These are phyloP conservation scores for Podospora appendiculata DNA, from an alignment of 495 filamentous ascomycete species.

Conservation along the genomic window DNA sequence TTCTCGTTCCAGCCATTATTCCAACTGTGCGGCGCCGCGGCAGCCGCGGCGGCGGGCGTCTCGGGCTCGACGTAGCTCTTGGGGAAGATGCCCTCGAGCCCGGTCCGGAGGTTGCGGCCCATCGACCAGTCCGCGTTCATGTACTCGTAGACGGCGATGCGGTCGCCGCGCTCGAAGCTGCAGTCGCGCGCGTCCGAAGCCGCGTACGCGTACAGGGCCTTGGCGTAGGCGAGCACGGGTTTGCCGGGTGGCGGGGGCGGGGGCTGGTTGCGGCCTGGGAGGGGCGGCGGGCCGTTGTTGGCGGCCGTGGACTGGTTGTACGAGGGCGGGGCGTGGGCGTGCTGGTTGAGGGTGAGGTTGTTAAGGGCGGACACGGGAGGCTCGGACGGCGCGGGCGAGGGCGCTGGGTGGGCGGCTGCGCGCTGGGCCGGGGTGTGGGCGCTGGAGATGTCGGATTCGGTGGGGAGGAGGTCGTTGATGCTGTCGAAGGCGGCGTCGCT, in stretches of 20 bases:
- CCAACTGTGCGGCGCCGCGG: constrained; percentile 1
- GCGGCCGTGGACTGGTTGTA: constrained; percentile 40
- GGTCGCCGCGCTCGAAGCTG: constrained; percentile 65
- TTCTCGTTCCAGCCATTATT: constrained; percentile 4
- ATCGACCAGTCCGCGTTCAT: constrained; percentile 98
- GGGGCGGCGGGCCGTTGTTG: constrained; percentile 37
- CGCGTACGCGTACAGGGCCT: constrained; percentile 76
- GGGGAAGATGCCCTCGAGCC: constrained; percentile 84
- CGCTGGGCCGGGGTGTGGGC: constrained; percentile 28
- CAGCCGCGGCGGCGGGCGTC: neutral
- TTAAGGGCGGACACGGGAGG: constrained; percentile 28
- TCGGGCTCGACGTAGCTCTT: constrained; percentile 64
- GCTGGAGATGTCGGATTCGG: constrained; percentile 49
- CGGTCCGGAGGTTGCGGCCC: constrained; percentile 73
- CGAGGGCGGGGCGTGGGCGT: constrained; percentile 23
- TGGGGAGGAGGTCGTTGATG: constrained; percentile 66
- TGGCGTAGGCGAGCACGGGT: constrained; percentile 59
- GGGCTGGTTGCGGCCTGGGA: constrained; percentile 43
- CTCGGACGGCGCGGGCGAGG: too few species aligned
- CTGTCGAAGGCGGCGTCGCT: constrained; percentile 58
- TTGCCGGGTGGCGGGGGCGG: constrained; percentile 39
- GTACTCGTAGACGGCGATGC: constrained; percentile 72
- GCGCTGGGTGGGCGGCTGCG: constrained; percentile 11
- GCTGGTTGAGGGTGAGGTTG: constrained; percentile 24
- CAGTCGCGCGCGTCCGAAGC: constrained; percentile 74